Evolutionary conservation across 495 filamentous ascomycete genomes (phyloP).

Genomic region (Daldinia loculata): DNA sequence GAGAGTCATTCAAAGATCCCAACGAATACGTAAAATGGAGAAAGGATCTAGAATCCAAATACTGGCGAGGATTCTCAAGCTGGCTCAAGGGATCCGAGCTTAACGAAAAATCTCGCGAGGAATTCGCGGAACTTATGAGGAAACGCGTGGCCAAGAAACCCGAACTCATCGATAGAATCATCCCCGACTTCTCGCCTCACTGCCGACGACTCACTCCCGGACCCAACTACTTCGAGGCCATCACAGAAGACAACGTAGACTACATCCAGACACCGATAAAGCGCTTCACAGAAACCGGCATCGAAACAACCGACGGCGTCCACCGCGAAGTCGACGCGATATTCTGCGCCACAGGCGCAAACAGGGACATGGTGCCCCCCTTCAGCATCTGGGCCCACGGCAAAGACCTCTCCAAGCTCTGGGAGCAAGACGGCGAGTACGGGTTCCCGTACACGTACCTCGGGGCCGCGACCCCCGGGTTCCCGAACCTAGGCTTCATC

Average conservation of each 20-base stretch:
- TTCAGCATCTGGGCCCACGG: slow-evolving; percentile 65
- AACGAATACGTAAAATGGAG: slow-evolving; percentile 53
- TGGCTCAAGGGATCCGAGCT: slow-evolving; percentile 64
- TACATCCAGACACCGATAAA: slow-evolving; percentile 67
- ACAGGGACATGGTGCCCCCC: slow-evolving; percentile 64
- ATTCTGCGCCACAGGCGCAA: slow-evolving; percentile 75
- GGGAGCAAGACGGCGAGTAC: slow-evolving; percentile 57
- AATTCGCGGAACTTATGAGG: slow-evolving; percentile 62
- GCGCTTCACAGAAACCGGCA: slow-evolving; percentile 64
- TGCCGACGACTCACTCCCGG: slow-evolving; percentile 77
- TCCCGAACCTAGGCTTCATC: slow-evolving; percentile 71
- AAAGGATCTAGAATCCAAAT: slow-evolving; percentile 63
- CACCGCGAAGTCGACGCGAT: slow-evolving; percentile 64
- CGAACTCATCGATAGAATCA: slow-evolving; percentile 61
- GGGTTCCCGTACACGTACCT: slow-evolving; percentile 73
- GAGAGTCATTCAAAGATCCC: slow-evolving; percentile 54
- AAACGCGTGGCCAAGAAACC: slow-evolving; percentile 62
- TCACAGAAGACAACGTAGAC: slow-evolving; percentile 69
- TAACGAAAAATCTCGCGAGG: slow-evolving; percentile 58
- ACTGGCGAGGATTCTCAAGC: slow-evolving; percentile 64
- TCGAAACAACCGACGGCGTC: slow-evolving; percentile 62
- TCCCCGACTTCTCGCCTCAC: slow-evolving; percentile 71
- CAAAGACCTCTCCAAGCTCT: slow-evolving; percentile 58
- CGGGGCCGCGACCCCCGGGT: slow-evolving; percentile 66
- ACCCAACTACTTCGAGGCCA: slow-evolving; percentile 74